Evolutionary conservation across 768 basidiomycete species (phyloP), one percentile per base, ranked within the genome.

Genomic region (Trametes elegans): DNA sequence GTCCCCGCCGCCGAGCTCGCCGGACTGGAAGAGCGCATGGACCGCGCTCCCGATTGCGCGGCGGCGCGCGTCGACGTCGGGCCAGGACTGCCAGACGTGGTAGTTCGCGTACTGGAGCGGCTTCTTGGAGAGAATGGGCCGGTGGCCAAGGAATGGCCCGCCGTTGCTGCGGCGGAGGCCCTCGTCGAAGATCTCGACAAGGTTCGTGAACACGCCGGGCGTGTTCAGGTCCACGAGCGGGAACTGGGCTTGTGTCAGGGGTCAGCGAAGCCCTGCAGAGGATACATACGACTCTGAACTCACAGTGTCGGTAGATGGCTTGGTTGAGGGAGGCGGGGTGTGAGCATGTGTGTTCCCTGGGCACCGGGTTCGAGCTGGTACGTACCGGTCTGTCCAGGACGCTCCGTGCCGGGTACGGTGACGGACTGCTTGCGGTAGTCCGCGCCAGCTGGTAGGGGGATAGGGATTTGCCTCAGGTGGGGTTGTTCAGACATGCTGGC

Each of bases 81-180:
- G 81, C 68, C 90, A 94, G 0, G 88, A 84, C 66, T 87, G 70
- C 91, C 92, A 96, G 34, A 79, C 75, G 62, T 85, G 90, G 35
- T 76, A 68, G 43, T 81, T 76, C 2, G 85, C 90, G 56, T 79
- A 90, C 67, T 84, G 85, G 39, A 87, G 71, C 23, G 89, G 90
- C 45, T 78, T 79, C 18, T 72, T 77, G 5, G 87, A 87, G 34
- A 89, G 43, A 41, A 85, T 54, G 0, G 84, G 80, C 24, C 93
- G 84, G 53, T 81, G 74, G 4, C 93, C 93, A 10, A 95, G 71
- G 60, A 85, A 83, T 1, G 70, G 76, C 24, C 67, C 70, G 43
- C 87, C 76, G 50, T 74, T 74, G 42, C 81, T 75, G 7, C 62
- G 64, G 13, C 70, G 67, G 54, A 87, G 69, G 23, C 90, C 93